phyloP scores from a whole-genome alignment of 768 basidiomycete species.

The Pulveroboletus sp. region DNA sequence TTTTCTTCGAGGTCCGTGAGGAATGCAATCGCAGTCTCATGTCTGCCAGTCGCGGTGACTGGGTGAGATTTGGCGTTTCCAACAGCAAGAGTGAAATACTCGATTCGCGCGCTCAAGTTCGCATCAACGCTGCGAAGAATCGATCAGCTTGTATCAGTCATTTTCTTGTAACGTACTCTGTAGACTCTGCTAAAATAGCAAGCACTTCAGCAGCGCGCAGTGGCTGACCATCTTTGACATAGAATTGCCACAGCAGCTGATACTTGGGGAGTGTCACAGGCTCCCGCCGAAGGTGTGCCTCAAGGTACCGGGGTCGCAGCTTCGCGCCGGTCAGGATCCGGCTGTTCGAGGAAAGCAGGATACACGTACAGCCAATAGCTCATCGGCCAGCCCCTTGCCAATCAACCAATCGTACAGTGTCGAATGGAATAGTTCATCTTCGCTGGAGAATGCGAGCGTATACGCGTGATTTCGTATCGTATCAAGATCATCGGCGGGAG shows the following conservation, averaged over 20 bases:
- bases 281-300: constrained; percentile 81
- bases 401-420: constrained; percentile 95
- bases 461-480: constrained; percentile 82
- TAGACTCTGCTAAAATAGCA: constrained; percentile 77
- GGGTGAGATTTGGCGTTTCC: constrained; percentile 96
- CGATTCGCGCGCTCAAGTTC: constrained; percentile 70
- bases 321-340: constrained; percentile 30
- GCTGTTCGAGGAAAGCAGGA: neutral
- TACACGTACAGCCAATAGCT: constrained; percentile 79
- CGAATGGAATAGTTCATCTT: constrained; percentile 93
- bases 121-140: constrained; percentile 54
- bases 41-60: constrained; percentile 68
- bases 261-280: constrained; percentile 78
- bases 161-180: constrained; percentile 50
- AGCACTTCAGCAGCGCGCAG: constrained; percentile 87
- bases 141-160: neutral
- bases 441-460: constrained; percentile 76
- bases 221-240: constrained; percentile 88
- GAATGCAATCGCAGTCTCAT: constrained; percentile 92
- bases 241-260: constrained; percentile 95
- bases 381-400: constrained; percentile 73
- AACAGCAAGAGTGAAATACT: constrained; percentile 91
- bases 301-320: constrained; percentile 87
- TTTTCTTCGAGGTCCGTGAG: constrained; percentile 95
- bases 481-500: constrained; percentile 54